Evolutionary conservation across 2,329 filamentous ascomycete genomes (phyloP), one percentile per base, ranked within the genome.

Genomic region (Cylindrodendrum hubeiense): DNA sequence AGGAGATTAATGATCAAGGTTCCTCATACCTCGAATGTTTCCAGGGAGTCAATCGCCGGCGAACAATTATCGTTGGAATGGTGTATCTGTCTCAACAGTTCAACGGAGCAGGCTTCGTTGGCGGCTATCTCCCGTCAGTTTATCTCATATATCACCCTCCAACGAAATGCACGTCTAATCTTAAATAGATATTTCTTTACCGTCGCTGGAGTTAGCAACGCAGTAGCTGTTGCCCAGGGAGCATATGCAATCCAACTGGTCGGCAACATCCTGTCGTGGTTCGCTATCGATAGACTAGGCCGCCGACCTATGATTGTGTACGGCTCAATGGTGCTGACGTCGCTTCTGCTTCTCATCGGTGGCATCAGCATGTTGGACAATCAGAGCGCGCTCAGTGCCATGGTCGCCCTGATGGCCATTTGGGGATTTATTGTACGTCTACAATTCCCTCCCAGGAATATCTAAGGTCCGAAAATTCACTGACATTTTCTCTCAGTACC

Each of bases 231-330:
- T 9, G 70, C 65, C 4, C 74, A 76, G 37, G 68, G 65, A 4
- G 73, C 74, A 13, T 72, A 67, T 41, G 74, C 70, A 8, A 72
- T 77, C 22, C 73, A 75, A 34, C 59, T 77, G 15, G 60, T 71
- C 15, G 70, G 74, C 13, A 76, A 76, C 65, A 70, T 76, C 22
- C 56, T 66, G 21, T 75, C 75, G 3, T 76, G 73, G 73, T 66
- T 68, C 10, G 64, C 75, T 6, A 68, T 77, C 34, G 75, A 75
- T 34, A 62, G 70, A 22, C 60, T 75, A 17, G 75, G 75, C 19
- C 68, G 75, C 17, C 72, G 74, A 0, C 70, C 71, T 7, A 63
- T 76, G 61, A 71, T 76, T 19, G 65, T 75, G 3, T 66, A 69
- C 9, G 74, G 75, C 13, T 68, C 67, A 6, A 68, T 70, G 22